These are phyloP conservation scores for Rubia balearica DNA, from an alignment of 305 asterid species.

Conservation along the genomic window DNA sequence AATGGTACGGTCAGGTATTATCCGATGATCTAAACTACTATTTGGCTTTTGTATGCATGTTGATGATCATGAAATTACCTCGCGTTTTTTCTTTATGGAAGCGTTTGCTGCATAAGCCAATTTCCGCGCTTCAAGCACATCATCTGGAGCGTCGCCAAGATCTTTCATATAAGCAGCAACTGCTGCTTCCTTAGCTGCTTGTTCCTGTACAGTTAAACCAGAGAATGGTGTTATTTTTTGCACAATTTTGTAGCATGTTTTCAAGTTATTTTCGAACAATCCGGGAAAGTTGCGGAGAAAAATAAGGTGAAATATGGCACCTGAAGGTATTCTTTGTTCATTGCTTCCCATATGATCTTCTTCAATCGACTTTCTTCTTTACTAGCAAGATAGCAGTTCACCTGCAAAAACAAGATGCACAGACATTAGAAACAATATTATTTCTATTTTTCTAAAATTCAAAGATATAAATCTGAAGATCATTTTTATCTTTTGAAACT, in stretches of 20 bases:
- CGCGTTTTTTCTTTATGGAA: conserved; percentile 47
- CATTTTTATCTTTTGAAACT: no score
- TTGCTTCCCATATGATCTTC: conserved; percentile 68
- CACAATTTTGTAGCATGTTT: neutral
- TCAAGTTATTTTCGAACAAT: neutral
- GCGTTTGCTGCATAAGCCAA: conserved; percentile 54
- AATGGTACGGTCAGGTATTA: neutral
- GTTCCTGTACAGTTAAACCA: conserved; percentile 42
- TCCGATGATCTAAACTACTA: no score
- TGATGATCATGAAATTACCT: conserved; percentile 32
- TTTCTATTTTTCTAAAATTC: neutral
- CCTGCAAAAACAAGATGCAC: conserved; percentile 32
- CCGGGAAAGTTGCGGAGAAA: neutral
- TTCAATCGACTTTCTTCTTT: conserved; percentile 58
- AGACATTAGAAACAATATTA: neutral
- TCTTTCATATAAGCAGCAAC: conserved; percentile 45
- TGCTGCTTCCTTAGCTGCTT: conserved; percentile 73
- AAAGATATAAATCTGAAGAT: no score
- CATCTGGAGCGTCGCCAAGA: conserved; percentile 46
- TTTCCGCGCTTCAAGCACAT: conserved; percentile 41
- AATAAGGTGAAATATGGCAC: conserved; percentile 22
- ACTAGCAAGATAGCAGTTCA: conserved; percentile 45
- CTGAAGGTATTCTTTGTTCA: conserved; percentile 79
- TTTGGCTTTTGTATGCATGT: no score
- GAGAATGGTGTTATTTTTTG: no score